These are phyloP conservation scores for Phytophthora syringae DNA, from an alignment of 352 stramenopile species.

Conservation along the genomic window DNA sequence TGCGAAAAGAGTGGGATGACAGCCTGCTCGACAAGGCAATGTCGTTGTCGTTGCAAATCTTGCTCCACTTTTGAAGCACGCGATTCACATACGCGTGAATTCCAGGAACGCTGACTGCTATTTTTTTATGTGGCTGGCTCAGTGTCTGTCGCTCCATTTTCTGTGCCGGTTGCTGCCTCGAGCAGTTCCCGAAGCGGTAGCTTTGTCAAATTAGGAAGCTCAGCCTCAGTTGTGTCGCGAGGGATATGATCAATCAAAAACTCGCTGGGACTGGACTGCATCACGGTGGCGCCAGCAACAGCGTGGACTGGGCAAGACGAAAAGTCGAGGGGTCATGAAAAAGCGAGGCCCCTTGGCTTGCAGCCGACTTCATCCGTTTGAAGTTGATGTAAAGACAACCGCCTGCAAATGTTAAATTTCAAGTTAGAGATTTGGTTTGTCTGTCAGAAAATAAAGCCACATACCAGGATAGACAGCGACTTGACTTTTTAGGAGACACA, in stretches of 20 bases:
- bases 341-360: constrained; percentile 5
- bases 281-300: constrained; percentile 1
- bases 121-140: background rate
- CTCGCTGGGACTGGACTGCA: constrained; percentile 6
- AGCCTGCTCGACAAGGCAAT: background rate
- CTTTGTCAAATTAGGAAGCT: too few species aligned
- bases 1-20: constrained; percentile 8
- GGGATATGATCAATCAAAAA: constrained; percentile 16
- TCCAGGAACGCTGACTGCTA: background rate
- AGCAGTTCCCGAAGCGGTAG: background rate
- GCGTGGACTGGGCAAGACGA: constrained; percentile 7
- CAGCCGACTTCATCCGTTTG: constrained; percentile 12
- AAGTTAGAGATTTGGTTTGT: background rate
- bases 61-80: constrained; percentile 4
- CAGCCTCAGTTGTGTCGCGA: background rate
- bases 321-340: constrained; percentile 11
- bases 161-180: too few species aligned
- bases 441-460: background rate
- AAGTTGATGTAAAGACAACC: constrained; percentile 18
- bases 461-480: constrained; percentile 12
- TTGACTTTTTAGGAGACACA: constrained; percentile 1
- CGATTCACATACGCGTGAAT: constrained; percentile 18
- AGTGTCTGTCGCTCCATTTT: background rate
- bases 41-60: background rate
- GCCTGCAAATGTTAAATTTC: background rate